Evolutionary conservation across 306 rosid species (phyloP).

Genomic region (Medicago arabica): DNA sequence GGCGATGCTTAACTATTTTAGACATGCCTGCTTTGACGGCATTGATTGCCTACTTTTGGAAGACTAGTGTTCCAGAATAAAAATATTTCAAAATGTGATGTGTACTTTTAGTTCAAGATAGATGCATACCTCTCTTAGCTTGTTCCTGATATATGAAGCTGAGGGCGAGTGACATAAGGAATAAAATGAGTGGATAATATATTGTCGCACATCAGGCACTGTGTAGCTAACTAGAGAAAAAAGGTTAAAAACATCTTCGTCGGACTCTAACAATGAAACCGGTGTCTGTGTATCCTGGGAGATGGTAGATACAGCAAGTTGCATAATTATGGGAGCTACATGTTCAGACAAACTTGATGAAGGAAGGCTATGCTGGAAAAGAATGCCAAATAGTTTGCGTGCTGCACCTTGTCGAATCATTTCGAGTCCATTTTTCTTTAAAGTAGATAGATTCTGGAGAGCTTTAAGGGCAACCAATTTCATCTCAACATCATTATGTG

Average conservation of each 20-base stretch:
- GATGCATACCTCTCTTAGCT: slow-evolving; percentile 64
- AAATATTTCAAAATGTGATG: slow-evolving; percentile 18
- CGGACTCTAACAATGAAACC: slow-evolving; percentile 63
- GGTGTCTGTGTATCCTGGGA: slow-evolving; percentile 59
- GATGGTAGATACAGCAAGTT: slow-evolving; percentile 65
- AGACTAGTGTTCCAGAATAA: slow-evolving; percentile 15
- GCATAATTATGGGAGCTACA: slow-evolving; percentile 64
- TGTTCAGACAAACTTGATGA: slow-evolving; percentile 57
- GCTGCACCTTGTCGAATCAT: slow-evolving; percentile 75
- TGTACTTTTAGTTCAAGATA: slow-evolving; percentile 28
- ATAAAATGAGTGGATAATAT: slow-evolving; percentile 65
- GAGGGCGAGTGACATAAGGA: slow-evolving; percentile 71
- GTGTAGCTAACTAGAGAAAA: slow-evolving; percentile 54
- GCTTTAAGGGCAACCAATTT: slow-evolving; percentile 68
- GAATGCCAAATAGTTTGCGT: slow-evolving; percentile 62
- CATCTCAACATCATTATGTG: slow-evolving; percentile 54
- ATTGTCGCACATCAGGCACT: slow-evolving; percentile 56
- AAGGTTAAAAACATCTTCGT: slow-evolving; percentile 65
- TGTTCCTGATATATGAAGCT: slow-evolving; percentile 61
- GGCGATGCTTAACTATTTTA: slow-evolving; percentile 6
- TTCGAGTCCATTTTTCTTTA: slow-evolving; percentile 73
- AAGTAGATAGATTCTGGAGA: slow-evolving; percentile 76
- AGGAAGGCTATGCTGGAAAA: slow-evolving; percentile 52
- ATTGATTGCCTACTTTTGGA: not conserved
- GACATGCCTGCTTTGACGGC: slow-evolving; percentile 16